Percentiles rank a stretch among this genome's conserved stretches.
These are phyloP conservation scores for Mollisiaceae sp. DNA, from an alignment of 2,329 filamentous ascomycete genomes.

Conservation along the genomic window DNA sequence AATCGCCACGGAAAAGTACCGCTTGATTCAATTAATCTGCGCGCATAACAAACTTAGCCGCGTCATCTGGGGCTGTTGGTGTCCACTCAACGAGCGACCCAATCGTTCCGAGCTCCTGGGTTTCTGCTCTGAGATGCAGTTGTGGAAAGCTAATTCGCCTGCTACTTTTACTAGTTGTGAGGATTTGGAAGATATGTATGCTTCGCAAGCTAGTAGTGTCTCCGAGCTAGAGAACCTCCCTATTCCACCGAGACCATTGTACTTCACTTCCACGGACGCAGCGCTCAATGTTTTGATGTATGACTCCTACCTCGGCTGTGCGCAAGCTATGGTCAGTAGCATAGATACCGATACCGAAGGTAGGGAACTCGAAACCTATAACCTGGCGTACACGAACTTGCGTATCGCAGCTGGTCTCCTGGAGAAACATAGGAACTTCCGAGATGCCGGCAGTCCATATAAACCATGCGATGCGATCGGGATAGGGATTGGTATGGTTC, in stretches of 20 bases:
- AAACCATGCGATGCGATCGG: slow-evolving; percentile 32
- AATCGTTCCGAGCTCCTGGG: slow-evolving; percentile 27
- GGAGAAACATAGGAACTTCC: slow-evolving; percentile 13
- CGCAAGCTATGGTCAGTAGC: slow-evolving; percentile 26
- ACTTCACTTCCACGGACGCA: slow-evolving; percentile 23
- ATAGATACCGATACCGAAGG: slow-evolving; percentile 14
- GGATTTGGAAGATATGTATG: neutral
- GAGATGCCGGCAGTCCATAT: slow-evolving; percentile 13
- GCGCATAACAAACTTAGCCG: slow-evolving; percentile 29
- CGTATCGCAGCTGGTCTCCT: slow-evolving; percentile 24
- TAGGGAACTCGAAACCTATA: slow-evolving; percentile 26
- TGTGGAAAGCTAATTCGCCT: slow-evolving; percentile 31
- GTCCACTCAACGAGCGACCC: slow-evolving; percentile 25
- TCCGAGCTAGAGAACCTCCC: slow-evolving; percentile 1
- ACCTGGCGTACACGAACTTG: slow-evolving; percentile 29
- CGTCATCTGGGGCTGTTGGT: slow-evolving; percentile 31
- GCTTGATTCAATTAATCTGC: slow-evolving; percentile 27
- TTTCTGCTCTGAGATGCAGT: slow-evolving; percentile 26
- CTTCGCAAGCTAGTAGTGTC: neutral
- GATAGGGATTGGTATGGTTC: slow-evolving; percentile 29
- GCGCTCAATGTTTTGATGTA: slow-evolving; percentile 28
- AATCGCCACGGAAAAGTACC: slow-evolving; percentile 24
- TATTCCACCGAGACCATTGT: slow-evolving; percentile 18
- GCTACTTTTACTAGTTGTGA: slow-evolving; percentile 24
- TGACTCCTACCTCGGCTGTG: slow-evolving; percentile 28